phyloP scores from a whole-genome alignment of 805 yeast genomes.

The Brettanomyces anomalus region DNA sequence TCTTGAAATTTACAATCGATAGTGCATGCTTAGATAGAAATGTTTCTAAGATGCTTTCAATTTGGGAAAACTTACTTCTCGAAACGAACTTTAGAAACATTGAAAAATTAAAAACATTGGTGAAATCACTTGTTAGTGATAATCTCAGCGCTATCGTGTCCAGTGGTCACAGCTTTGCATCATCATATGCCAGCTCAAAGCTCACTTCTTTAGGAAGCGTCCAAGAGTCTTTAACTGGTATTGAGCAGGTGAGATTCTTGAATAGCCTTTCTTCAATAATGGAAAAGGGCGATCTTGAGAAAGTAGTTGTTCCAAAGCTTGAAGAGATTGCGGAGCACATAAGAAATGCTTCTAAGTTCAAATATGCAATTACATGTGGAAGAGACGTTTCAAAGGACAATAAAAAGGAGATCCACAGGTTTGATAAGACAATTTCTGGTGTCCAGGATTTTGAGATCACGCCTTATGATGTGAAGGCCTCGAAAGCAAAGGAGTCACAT shows the following conservation, averaged over 20 bases:
- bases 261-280: slow-evolving; percentile 48
- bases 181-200: slow-evolving; percentile 53
- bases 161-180: slow-evolving; percentile 80
- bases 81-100: slow-evolving; percentile 60
- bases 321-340: slow-evolving; percentile 39
- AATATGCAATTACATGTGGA: slow-evolving; percentile 53
- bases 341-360: slow-evolving; percentile 33
- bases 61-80: slow-evolving; percentile 61
- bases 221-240: slow-evolving; percentile 60
- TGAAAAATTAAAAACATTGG: slow-evolving; percentile 62
- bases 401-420: slow-evolving; percentile 28
- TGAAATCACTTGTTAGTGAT: slow-evolving; percentile 68
- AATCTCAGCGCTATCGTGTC: slow-evolving; percentile 76
- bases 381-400: slow-evolving; percentile 28
- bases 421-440: slow-evolving; percentile 15
- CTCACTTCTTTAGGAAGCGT: slow-evolving; percentile 53
- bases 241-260: slow-evolving; percentile 67
- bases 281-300: slow-evolving; percentile 37
- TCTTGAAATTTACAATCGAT: slow-evolving; percentile 44
- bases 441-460: slow-evolving; percentile 5
- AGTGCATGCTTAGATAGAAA: slow-evolving; percentile 70
- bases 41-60: slow-evolving; percentile 45
- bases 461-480: slow-evolving; percentile 8
- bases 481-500: neutral
- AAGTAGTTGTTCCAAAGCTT: slow-evolving; percentile 58